These are phyloP conservation scores for Chytriomyces sp. DNA, from an alignment of 192 early-diverging fungal species.

Conservation along the genomic window DNA sequence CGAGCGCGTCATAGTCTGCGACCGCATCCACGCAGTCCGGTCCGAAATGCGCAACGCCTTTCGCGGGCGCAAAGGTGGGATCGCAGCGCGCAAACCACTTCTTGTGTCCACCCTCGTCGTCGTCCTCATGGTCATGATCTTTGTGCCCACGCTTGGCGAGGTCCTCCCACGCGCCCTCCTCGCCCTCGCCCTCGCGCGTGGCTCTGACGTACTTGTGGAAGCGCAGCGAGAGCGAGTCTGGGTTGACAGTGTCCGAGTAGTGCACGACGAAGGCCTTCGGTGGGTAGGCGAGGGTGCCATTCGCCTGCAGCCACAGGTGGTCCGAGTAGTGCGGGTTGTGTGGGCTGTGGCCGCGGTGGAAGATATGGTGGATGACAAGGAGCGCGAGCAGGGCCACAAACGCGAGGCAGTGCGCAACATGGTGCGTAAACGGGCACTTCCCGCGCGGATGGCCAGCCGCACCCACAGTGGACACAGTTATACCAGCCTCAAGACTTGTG, in stretches of 20 bases:
- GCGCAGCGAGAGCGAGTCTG: background rate
- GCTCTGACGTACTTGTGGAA: background rate
- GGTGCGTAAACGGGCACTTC: too few species aligned
- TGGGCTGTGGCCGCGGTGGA: too few species aligned
- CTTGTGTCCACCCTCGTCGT: background rate
- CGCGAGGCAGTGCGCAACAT: too few species aligned
- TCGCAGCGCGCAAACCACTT: background rate
- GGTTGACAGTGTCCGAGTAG: background rate
- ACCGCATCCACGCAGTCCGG: conserved; percentile 2
- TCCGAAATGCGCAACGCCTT: conserved; percentile 11
- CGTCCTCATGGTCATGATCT: too few species aligned
- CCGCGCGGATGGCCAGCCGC: too few species aligned
- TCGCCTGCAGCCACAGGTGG: background rate
- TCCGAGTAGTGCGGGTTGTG: background rate
- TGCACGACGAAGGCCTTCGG: background rate
- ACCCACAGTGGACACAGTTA: too few species aligned
- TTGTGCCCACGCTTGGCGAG: too few species aligned
- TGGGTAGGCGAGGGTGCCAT: background rate
- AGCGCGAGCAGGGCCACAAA: too few species aligned
- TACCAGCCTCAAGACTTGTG: too few species aligned
- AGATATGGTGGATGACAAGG: too few species aligned
- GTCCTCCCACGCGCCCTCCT: too few species aligned
- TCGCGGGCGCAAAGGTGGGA: background rate
- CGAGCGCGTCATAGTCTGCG: background rate
- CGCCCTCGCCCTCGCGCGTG: too few species aligned